Conservation (phyloP, 1,284 basidiomycete genomes). For the Leccinum subatratum region DNA sequence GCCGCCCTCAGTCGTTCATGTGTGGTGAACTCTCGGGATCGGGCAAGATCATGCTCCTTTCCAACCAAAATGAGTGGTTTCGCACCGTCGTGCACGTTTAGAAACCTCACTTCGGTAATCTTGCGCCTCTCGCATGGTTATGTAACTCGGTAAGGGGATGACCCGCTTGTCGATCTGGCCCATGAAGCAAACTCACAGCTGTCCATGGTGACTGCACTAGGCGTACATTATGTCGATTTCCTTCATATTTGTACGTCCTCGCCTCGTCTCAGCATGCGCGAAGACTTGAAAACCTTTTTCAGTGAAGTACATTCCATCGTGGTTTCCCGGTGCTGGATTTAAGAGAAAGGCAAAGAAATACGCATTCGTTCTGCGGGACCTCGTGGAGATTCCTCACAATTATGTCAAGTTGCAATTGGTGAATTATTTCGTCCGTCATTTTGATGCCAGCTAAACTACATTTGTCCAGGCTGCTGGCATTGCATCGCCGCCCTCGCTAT, state of each 20-base stretch:
- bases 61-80: too few relatives aligned
- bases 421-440: not conserved
- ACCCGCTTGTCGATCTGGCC: slow-evolving; percentile 23
- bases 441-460: not conserved
- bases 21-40: too few relatives aligned
- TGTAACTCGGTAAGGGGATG: slow-evolving; percentile 14
- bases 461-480: slow-evolving; percentile 39
- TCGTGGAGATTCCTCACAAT: slow-evolving; percentile 48
- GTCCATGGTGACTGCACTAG: slow-evolving; percentile 1
- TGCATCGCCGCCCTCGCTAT: slow-evolving; percentile 42
- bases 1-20: too few relatives aligned
- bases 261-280: not conserved
- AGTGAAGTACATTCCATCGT: slow-evolving; percentile 56
- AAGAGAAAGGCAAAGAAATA: slow-evolving; percentile 45
- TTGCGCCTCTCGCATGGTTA: slow-evolving; percentile 24
- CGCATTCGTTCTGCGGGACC: slow-evolving; percentile 41
- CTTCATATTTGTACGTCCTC: slow-evolving; percentile 13
- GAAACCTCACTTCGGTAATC: slow-evolving; percentile 17
- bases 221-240: slow-evolving; percentile 18
- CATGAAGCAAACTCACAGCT: slow-evolving; percentile 19
- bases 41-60: too few relatives aligned
- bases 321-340: slow-evolving; percentile 62
- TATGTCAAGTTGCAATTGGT: slow-evolving; percentile 53
- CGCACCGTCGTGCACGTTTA: not conserved
- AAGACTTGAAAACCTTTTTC: not conserved